Evolutionary conservation across 2,329 filamentous ascomycete species (phyloP).

Genomic region (Zymoseptoria brevis): DNA sequence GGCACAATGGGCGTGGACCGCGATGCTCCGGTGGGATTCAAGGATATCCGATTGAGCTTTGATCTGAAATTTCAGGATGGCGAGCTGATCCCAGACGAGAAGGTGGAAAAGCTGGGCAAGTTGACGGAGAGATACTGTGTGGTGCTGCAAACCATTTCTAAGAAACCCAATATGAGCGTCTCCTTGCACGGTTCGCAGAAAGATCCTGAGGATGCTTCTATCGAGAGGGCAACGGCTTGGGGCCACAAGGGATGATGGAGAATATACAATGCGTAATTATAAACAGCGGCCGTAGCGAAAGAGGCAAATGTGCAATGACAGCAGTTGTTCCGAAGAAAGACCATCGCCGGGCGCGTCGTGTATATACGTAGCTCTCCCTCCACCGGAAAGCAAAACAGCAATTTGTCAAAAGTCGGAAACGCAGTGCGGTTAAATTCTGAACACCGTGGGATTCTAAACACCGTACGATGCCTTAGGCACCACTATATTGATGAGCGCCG

Average conservation of each 20-base stretch:
- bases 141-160: slow-evolving; percentile 34
- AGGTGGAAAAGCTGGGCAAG: slow-evolving; percentile 40
- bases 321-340: no score
- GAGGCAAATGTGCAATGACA: no score
- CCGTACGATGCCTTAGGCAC: no score
- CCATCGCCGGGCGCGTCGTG: no score
- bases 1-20: slow-evolving; percentile 44
- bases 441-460: no score
- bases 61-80: slow-evolving; percentile 33
- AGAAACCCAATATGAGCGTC: slow-evolving; percentile 32
- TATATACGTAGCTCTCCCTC: no score
- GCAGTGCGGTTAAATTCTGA: no score
- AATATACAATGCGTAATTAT: neutral
- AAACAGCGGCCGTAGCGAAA: no score
- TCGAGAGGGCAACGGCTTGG: slow-evolving; percentile 23
- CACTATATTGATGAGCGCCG: no score
- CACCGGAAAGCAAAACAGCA: no score
- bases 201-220: slow-evolving; percentile 18
- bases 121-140: slow-evolving; percentile 46
- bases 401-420: no score
- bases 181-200: slow-evolving; percentile 23
- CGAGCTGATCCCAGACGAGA: slow-evolving; percentile 34
- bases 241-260: slow-evolving; percentile 10
- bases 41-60: slow-evolving; percentile 39
- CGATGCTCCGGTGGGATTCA: slow-evolving; percentile 41